Conservation (phyloP, 805 yeast species). For the Suhomyces kilbournensis region DNA sequence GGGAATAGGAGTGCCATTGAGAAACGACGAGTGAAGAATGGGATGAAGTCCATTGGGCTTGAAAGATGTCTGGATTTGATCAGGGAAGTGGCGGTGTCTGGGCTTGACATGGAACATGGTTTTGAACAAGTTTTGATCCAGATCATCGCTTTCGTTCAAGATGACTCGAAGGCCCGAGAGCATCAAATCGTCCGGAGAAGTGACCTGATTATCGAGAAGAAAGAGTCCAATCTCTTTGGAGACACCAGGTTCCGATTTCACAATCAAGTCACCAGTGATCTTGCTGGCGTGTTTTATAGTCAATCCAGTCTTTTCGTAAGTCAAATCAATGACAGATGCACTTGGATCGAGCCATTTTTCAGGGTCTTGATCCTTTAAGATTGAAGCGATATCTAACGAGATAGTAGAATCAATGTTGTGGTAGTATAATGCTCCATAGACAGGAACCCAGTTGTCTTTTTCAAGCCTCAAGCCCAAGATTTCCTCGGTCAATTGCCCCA, state of each 20-base stretch:
- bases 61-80: not conserved
- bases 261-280: not conserved
- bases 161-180: conserved; percentile 35
- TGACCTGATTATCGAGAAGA: conserved; percentile 22
- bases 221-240: conserved; percentile 41
- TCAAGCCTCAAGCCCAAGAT: conserved; percentile 18
- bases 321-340: not conserved
- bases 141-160: conserved; percentile 16
- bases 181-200: conserved; percentile 32
- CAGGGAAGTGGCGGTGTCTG: conserved; percentile 23
- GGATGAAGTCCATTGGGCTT: conserved; percentile 39
- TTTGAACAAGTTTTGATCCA: conserved; percentile 22
- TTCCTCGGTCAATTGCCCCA: conserved; percentile 10
- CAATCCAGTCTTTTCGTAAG: not conserved
- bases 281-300: not conserved
- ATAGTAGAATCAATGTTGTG: conserved; percentile 10
- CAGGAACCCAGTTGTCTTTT: conserved; percentile 23
- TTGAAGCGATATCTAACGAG: not conserved
- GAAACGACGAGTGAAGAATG: conserved; percentile 17
- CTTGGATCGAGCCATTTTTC: not conserved
- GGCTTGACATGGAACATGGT: conserved; percentile 44
- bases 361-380: not conserved
- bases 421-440: conserved; percentile 28
- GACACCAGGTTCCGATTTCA: not conserved
- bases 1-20: conserved; percentile 8